phyloP scores from a whole-genome alignment of 805 yeast genomes.

The Starmera dryadoides region DNA sequence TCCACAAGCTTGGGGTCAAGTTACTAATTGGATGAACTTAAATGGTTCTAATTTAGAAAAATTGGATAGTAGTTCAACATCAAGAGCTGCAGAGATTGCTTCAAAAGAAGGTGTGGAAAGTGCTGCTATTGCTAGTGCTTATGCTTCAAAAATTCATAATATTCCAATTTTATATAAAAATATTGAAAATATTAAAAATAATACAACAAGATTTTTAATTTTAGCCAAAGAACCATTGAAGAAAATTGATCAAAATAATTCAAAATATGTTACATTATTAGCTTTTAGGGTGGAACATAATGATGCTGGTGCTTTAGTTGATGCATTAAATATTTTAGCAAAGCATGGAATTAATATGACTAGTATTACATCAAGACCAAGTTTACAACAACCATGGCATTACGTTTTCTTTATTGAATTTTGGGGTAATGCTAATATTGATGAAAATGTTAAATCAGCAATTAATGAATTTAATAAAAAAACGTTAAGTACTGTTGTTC shows the following conservation, averaged over 20 bases:
- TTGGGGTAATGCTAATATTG: conserved; percentile 32
- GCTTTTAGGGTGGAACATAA: conserved; percentile 61
- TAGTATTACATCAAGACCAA: conserved; percentile 74
- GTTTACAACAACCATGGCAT: conserved; percentile 62
- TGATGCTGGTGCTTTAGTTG: conserved; percentile 69
- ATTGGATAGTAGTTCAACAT: conserved; percentile 73
- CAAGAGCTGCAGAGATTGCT: conserved; percentile 73
- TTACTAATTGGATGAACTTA: conserved; percentile 44
- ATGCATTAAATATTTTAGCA: conserved; percentile 52
- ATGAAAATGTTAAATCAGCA: conserved; percentile 25
- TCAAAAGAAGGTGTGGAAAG: conserved; percentile 30
- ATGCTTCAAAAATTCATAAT: conserved; percentile 55
- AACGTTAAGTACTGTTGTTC: conserved; percentile 44
- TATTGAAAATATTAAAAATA: conserved; percentile 67
- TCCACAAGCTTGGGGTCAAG: conserved; percentile 98
- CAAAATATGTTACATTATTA: conserved; percentile 38
- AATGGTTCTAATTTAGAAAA: conserved; percentile 31
- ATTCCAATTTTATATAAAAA: conserved; percentile 46
- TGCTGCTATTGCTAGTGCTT: conserved; percentile 68
- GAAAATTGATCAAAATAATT: neutral
- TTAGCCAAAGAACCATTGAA: conserved; percentile 35
- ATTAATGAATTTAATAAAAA: conserved; percentile 33
- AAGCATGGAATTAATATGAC: conserved; percentile 53
- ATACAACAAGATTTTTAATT: conserved; percentile 81
- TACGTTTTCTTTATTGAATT: conserved; percentile 78